Conservation (phyloP, 2,329 filamentous ascomycete species). For the Ceratocystiopsis minuta region DNA sequence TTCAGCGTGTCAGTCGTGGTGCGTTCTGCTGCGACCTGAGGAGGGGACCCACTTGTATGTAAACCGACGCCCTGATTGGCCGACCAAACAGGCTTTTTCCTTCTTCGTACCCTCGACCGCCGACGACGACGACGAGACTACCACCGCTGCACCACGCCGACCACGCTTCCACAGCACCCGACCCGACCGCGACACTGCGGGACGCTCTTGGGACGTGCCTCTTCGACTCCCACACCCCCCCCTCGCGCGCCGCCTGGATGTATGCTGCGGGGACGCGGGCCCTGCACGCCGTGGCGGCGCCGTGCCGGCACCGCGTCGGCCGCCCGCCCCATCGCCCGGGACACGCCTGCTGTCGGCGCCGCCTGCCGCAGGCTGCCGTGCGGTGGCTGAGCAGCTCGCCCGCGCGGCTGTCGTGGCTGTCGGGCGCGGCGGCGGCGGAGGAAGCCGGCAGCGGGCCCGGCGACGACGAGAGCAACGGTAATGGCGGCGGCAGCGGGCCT, state of each 20-base stretch:
- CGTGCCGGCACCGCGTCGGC: background rate
- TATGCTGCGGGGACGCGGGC: conserved; percentile 12
- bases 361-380: background rate
- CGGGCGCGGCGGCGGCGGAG: too few species aligned
- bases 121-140: too few species aligned
- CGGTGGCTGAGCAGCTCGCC: too few species aligned
- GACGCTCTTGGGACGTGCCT: background rate
- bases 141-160: too few species aligned
- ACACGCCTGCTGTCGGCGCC: conserved; percentile 4
- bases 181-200: background rate
- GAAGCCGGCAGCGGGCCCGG: background rate
- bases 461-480: background rate
- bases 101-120: too few species aligned
- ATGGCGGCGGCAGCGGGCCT: background rate
- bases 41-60: too few species aligned
- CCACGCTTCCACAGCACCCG: too few species aligned
- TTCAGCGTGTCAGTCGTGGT: too few species aligned
- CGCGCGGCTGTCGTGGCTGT: background rate
- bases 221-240: too few species aligned
- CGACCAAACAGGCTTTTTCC: too few species aligned
- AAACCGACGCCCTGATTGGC: too few species aligned
- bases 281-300: conserved; percentile 9
- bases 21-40: too few species aligned
- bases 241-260: conserved; percentile 9
- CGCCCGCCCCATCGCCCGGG: background rate